Base-by-base conservation (phyloP, 2,329 filamentous ascomycete species). In the Ascosphaera aggregata region DNA sequence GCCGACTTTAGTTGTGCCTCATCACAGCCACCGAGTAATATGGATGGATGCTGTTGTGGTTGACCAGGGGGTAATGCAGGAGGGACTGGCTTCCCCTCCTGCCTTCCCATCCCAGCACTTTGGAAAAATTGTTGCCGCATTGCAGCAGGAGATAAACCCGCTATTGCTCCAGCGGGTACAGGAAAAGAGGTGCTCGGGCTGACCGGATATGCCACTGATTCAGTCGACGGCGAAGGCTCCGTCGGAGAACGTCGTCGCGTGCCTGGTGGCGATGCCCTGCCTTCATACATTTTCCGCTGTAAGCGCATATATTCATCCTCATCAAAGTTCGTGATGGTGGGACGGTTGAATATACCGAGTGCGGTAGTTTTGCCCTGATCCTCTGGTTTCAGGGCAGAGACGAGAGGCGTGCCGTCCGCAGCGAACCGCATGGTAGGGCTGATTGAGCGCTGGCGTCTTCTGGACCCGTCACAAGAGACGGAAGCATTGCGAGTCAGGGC, bases 301-400 rank as follows among this genome's bases (percentile, higher is more conserved):
- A 82, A 72, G 51, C 91, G 77, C 3, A 80, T 70, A 49, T 81
- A 94, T 49, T 81, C 79, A 16, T 76, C 72, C 50, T 94, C 85
- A 49, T 92, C 81, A 47, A 89, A 93, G 15, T 32, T n/a, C 5
- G 73, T 69, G 38, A 76, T 70, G 2, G 63, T 59, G 1, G 84
- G 80, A 51, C 82, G 82, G 45, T 77, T 77, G 54, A 77, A 77
- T 0, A 72, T 61, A 20, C 73, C 72, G 56, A 74, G 63, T 1
- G 80, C 78, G 0, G 81, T 91, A 3, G 80, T 79, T 52, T 89
- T 92, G 39, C 79, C 81, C 36, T 71, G 64, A 47, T 93, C 85
- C 44, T 74, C 73, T 0, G 79, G 76, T 43, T 80, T 72, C 9
- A 89, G 67, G 7, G 75, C 67, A 34, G 65, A 63, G 11, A 59